Conservation (phyloP, 305 asterid genomes). For the Fraxinus albicans region DNA sequence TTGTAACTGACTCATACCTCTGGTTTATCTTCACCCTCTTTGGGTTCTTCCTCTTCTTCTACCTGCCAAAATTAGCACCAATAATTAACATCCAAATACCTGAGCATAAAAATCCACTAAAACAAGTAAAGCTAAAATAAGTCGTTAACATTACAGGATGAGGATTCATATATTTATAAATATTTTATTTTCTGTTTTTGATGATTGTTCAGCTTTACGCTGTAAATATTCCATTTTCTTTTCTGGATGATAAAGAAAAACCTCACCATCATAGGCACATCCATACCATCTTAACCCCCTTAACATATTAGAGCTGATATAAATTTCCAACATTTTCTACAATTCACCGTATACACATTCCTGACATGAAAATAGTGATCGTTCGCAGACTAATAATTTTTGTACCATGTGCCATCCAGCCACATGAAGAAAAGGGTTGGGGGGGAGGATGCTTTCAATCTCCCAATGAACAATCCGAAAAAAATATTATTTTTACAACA, state of each 20-base stretch:
- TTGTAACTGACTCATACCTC: neutral
- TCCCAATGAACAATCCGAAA: neutral
- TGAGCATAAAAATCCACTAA: neutral
- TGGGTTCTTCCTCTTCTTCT: conserved; percentile 90
- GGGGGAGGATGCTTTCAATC: neutral
- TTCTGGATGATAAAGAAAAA: neutral
- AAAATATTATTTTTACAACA: neutral
- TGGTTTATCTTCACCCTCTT: conserved; percentile 82
- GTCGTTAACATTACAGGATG: neutral
- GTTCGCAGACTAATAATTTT: neutral
- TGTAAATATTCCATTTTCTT: neutral
- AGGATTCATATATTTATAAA: neutral
- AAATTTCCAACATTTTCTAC: neutral
- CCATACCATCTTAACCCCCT: too few relatives aligned
- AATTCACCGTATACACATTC: neutral
- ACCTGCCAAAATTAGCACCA: conserved; percentile 48
- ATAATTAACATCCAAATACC: neutral
- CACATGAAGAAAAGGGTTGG: neutral
- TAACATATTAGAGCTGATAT: neutral
- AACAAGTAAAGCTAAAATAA: neutral
- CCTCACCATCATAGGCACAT: too few relatives aligned
- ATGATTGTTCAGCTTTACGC: neutral
- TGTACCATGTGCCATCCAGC: neutral
- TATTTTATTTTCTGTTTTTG: neutral
- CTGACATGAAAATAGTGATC: neutral